Percentiles rank a stretch among this genome's conserved stretches.
Evolutionary conservation across 495 filamentous ascomycete species (phyloP).

Genomic region (Hypoxylon fuscum): DNA sequence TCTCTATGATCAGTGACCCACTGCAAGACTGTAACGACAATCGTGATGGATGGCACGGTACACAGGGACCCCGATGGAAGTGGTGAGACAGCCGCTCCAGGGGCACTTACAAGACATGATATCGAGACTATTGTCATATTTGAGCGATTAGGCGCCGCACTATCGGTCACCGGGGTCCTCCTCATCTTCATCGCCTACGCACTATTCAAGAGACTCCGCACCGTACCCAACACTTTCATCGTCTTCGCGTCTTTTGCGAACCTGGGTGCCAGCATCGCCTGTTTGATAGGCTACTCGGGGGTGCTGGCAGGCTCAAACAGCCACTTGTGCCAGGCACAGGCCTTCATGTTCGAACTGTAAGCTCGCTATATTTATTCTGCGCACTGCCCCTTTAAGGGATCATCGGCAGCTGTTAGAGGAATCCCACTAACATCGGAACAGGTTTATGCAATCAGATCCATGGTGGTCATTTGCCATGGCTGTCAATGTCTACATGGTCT

Average conservation of each 20-base stretch:
- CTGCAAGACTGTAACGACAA: background rate
- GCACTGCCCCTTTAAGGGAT: too few species aligned
- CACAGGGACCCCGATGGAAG: slow-evolving; percentile 17
- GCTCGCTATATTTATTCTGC: slow-evolving; percentile 59
- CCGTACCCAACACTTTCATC: slow-evolving; percentile 83
- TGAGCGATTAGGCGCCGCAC: slow-evolving; percentile 57
- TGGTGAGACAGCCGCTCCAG: slow-evolving; percentile 2
- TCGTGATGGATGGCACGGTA: slow-evolving; percentile 18
- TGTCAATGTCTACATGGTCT: slow-evolving; percentile 84
- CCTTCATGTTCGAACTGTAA: slow-evolving; percentile 72
- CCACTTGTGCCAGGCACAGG: slow-evolving; percentile 77
- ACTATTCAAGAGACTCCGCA: slow-evolving; percentile 66
- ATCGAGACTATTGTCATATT: slow-evolving; percentile 49
- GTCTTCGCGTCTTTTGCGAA: slow-evolving; percentile 88
- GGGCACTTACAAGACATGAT: slow-evolving; percentile 35
- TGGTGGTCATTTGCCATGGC: slow-evolving; percentile 80
- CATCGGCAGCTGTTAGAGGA: too few species aligned
- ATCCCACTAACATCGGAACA: slow-evolving; percentile 39
- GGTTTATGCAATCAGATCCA: slow-evolving; percentile 67
- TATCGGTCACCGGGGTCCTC: slow-evolving; percentile 74
- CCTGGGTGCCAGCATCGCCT: slow-evolving; percentile 77
- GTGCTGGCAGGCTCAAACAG: slow-evolving; percentile 61
- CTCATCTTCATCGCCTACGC: slow-evolving; percentile 78
- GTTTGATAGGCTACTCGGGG: slow-evolving; percentile 69
- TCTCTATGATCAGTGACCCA: background rate